A percentile compares a stretch with the other conserved stretches of the same genome.
Evolutionary conservation across 768 basidiomycete species (phyloP).

Genomic region (Podaxis pistillaris): DNA sequence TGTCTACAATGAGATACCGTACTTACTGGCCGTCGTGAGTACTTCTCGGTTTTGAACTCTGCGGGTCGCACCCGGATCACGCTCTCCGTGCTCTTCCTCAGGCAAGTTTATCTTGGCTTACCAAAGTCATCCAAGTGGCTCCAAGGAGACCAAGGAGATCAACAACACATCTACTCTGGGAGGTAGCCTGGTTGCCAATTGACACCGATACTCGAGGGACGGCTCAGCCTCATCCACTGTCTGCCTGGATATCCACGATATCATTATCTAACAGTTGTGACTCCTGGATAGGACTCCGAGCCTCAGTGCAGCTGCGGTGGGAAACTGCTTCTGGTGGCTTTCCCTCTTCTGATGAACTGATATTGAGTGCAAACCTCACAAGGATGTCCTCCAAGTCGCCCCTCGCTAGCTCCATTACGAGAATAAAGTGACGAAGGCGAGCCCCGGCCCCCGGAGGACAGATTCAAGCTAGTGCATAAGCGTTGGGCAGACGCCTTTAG

Average conservation of each 20-base stretch:
- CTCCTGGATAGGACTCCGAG: constrained; percentile 7
- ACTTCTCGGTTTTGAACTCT: no score
- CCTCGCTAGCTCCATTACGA: constrained; percentile 9
- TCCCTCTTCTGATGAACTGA: background rate
- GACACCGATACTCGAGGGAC: background rate
- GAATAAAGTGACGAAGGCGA: background rate
- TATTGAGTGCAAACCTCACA: background rate
- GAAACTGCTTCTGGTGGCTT: constrained; percentile 11
- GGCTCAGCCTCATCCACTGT: background rate
- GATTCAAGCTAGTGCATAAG: background rate
- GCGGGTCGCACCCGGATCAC: background rate
- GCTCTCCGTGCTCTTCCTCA: background rate
- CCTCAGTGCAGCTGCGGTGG: background rate
- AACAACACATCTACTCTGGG: background rate
- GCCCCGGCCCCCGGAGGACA: background rate
- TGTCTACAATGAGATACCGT: constrained; percentile 3
- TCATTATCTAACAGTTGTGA: constrained; percentile 12
- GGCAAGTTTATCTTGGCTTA: constrained; percentile 8
- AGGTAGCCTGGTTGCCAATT: background rate
- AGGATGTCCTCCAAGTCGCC: background rate
- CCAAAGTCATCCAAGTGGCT: constrained; percentile 7
- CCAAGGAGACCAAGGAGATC: background rate
- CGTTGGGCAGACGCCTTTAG: background rate
- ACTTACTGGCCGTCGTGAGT: constrained; percentile 3
- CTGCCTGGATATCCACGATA: background rate